These are phyloP conservation scores for Stevia rebaudiana DNA, from an alignment of 140 eudicot species.

Conservation along the genomic window DNA sequence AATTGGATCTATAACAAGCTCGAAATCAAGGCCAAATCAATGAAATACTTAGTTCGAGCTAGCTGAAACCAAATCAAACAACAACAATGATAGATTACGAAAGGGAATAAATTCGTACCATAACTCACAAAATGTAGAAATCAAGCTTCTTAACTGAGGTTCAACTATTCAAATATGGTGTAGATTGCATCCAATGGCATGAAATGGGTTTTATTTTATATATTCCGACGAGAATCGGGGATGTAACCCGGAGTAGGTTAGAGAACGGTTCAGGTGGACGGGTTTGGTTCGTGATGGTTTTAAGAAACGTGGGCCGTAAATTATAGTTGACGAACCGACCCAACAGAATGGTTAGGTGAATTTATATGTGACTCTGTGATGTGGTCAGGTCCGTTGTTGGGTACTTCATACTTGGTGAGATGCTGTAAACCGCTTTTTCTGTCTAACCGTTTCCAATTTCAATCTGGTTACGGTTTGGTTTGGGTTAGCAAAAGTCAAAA, in stretches of 20 bases:
- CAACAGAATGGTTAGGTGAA: too few species aligned
- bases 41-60: neutral
- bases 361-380: too few species aligned
- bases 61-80: neutral
- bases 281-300: slow-evolving; percentile 22
- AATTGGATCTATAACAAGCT: slow-evolving; percentile 16
- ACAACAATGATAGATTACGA: neutral
- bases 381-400: too few species aligned
- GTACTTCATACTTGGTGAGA: too few species aligned
- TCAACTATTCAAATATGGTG: slow-evolving; percentile 3
- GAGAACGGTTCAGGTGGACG: slow-evolving; percentile 4
- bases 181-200: slow-evolving; percentile 8
- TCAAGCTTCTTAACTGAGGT: neutral
- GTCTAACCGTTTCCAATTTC: too few species aligned
- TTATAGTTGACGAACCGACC: slow-evolving; percentile 5
- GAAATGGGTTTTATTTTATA: slow-evolving; percentile 16
- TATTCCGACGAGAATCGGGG: slow-evolving; percentile 1
- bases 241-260: neutral
- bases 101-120: slow-evolving; percentile 4
- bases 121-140: slow-evolving; percentile 16
- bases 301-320: slow-evolving; percentile 18
- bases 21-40: neutral
- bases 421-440: too few species aligned
- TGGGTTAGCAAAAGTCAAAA: too few species aligned
- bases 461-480: too few species aligned